Conservation (phyloP, 257 asterid species). For the Cynanchum wilfordii region DNA sequence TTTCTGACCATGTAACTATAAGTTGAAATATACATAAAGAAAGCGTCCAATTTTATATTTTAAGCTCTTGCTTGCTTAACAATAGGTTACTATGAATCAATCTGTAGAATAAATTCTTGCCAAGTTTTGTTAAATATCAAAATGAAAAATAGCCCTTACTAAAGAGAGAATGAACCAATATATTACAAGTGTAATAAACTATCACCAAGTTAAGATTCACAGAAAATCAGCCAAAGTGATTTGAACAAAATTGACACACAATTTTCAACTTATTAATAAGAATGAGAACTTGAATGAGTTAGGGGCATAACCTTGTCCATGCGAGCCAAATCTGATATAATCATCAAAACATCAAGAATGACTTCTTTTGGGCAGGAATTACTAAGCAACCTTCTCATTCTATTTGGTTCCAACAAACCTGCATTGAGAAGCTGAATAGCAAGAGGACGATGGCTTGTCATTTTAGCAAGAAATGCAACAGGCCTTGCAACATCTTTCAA, state of each 20-base stretch:
- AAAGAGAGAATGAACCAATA: background rate
- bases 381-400: conserved; percentile 62
- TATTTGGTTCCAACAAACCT: conserved; percentile 73
- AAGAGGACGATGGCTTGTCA: conserved; percentile 69
- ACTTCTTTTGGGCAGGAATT: conserved; percentile 76
- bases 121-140: background rate
- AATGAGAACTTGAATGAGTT: background rate
- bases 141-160: background rate
- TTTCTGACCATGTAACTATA: background rate
- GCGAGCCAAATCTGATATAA: conserved; percentile 93
- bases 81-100: background rate
- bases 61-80: background rate
- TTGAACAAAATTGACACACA: background rate
- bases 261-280: background rate
- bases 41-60: background rate
- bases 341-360: conserved; percentile 84
- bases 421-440: conserved; percentile 80
- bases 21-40: background rate
- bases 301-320: conserved; percentile 74
- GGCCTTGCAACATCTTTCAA: conserved; percentile 66
- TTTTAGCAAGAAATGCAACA: conserved; percentile 87
- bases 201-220: background rate
- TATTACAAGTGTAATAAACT: background rate
- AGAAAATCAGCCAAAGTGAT: conserved; percentile 4
- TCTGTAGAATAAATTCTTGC: background rate